Base-by-base conservation (phyloP, 495 filamentous ascomycete genomes). In the Rhypophila decipiens region DNA sequence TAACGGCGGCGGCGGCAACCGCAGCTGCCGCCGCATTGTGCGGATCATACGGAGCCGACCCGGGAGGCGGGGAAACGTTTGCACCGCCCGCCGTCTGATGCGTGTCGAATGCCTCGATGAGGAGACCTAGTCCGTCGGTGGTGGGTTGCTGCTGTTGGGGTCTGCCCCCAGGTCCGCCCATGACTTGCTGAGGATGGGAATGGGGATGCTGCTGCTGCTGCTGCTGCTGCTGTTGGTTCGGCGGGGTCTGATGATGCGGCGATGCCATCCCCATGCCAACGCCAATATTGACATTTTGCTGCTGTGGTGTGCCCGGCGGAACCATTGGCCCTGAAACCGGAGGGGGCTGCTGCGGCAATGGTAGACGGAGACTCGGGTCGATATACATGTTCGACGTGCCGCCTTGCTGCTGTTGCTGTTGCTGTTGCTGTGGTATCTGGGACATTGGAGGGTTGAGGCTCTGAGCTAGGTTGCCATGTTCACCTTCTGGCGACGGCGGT, bases 61-160 rank as follows among this genome's bases (percentile, higher is more conserved):
- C 42, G 18, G 37, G 31, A n/a, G 23, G 22, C 22, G 24, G 45
- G 19, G 52, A 23, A 35, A 24, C 21, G 17, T 24, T 5, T 3
- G 29, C 27, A 24, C 40, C 40, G 4, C 42, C 35, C 21, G 43
- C 27, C n/a, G n/a, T n/a, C n/a, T n/a, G n/a, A 24, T 61, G 56
- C 9, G 51, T 54, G 49, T 59, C 58, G 13, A 66, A 66, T 2
- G 63, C 60, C 37, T 59, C 50, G 37, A 66, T 50, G 9, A 66
- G 49, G 7, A 66, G 39, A 1, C 52, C 56, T 1, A 66, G 49
- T 2, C 58, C 61, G 29, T 64, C 56, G 9, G 56, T 50, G 11
- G 60, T n/a, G n/a, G n/a, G n/a, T n/a, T n/a, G n/a, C n/a, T n/a
- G 39, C 21, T 51, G 57, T 17, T 31, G 27, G 27, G 7, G 27